phyloP scores from a whole-genome alignment of 306 rosid species.

The Cucurbita maxima region DNA sequence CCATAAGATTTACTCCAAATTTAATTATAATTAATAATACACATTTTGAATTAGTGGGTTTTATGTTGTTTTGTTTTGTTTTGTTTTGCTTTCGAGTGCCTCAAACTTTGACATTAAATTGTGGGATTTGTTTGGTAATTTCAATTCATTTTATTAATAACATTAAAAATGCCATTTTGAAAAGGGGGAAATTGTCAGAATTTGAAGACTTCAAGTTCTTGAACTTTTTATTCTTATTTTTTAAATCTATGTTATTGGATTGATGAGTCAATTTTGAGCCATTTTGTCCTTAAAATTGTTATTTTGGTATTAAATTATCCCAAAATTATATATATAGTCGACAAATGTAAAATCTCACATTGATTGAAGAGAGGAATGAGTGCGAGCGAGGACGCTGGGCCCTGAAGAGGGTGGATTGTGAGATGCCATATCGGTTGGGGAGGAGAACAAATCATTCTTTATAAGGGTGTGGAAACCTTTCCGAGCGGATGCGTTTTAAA shows the following conservation, averaged over 20 bases:
- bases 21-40: not conserved
- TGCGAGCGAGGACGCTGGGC: too few relatives aligned
- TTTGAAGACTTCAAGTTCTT: not conserved
- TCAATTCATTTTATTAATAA: not conserved
- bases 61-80: not conserved
- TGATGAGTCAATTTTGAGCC: not conserved
- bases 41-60: not conserved
- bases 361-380: too few relatives aligned
- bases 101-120: not conserved
- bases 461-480: too few relatives aligned
- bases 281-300: too few relatives aligned
- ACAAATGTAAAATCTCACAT: too few relatives aligned
- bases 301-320: too few relatives aligned
- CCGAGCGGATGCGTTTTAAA: too few relatives aligned
- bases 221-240: too few relatives aligned
- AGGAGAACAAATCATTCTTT: too few relatives aligned
- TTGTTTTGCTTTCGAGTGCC: not conserved
- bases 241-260: not conserved
- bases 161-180: not conserved
- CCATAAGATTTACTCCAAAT: conserved; percentile 18
- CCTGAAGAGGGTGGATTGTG: too few relatives aligned
- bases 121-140: not conserved
- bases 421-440: too few relatives aligned
- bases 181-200: not conserved
- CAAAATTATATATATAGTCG: too few relatives aligned